A percentile compares a stretch with the other conserved stretches of the same genome.
Conservation (phyloP, 768 basidiomycete genomes). For the Amanita fuliginea region DNA sequence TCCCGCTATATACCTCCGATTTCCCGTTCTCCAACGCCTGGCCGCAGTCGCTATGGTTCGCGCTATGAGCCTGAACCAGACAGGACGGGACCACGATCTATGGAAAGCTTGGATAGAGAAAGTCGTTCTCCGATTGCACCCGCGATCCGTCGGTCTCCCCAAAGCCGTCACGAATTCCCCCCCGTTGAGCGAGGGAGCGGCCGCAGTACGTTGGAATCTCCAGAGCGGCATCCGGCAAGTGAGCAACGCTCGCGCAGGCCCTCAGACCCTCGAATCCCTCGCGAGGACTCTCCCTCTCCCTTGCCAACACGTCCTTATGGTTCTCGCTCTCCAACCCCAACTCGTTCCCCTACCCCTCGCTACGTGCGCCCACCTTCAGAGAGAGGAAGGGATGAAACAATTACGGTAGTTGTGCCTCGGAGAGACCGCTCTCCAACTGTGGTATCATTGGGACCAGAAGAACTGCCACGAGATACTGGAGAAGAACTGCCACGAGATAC, state of each 20-base stretch:
- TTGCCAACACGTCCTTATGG: constrained; percentile 8
- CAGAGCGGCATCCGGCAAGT: not conserved
- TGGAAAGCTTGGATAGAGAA: not conserved
- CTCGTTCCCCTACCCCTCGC: constrained; percentile 2
- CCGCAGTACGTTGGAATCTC: not conserved
- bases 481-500: not conserved
- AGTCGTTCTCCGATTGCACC: not conserved
- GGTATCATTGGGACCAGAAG: constrained; percentile 3
- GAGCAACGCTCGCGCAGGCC: not conserved
- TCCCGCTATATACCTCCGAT: constrained; percentile 1
- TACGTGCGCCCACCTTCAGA: constrained; percentile 2
- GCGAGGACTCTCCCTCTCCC: not conserved
- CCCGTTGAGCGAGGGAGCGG: not conserved
- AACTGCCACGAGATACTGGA: not conserved
- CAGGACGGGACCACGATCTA: not conserved
- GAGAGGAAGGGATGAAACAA: constrained; percentile 3
- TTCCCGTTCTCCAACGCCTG: not conserved
- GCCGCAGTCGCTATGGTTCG: not conserved
- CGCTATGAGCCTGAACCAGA: not conserved
- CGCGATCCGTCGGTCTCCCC: not conserved
- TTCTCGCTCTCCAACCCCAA: constrained; percentile 12
- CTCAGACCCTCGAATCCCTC: not conserved
- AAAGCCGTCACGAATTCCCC: no score
- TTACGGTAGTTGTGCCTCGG: constrained; percentile 9
- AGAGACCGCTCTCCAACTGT: constrained; percentile 7